Conservation (phyloP, 805 yeast genomes). For the Metschnikowia dekortorum region DNA sequence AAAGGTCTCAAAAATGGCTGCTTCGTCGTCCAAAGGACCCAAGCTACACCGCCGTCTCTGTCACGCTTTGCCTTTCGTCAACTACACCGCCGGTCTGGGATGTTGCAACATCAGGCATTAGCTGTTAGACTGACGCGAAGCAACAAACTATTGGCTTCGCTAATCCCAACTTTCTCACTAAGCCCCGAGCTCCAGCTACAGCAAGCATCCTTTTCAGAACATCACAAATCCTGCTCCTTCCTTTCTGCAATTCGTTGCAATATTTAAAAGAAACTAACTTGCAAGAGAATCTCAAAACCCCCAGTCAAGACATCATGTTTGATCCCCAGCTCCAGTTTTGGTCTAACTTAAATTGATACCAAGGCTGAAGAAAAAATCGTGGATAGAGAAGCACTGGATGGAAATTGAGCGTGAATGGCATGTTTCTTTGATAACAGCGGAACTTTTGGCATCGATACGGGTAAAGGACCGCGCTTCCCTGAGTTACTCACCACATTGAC, state of each 20-base stretch:
- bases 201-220: constrained; percentile 6
- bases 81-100: constrained; percentile 22
- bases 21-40: constrained; percentile 23
- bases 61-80: constrained; percentile 40
- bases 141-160: constrained; percentile 18
- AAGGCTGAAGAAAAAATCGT: constrained; percentile 74
- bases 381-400: constrained; percentile 80
- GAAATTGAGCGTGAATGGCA: constrained; percentile 67
- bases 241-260: constrained; percentile 78
- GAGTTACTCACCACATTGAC: constrained; percentile 75
- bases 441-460: constrained; percentile 12
- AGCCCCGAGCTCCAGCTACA: constrained; percentile 7
- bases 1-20: constrained; percentile 10
- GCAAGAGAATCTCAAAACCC: constrained; percentile 84
- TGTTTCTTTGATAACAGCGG: constrained; percentile 24
- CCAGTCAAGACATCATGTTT: constrained; percentile 88
- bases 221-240: constrained; percentile 31
- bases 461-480: constrained; percentile 48
- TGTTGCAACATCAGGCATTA: constrained; percentile 13
- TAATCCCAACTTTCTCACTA: constrained; percentile 5
- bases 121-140: constrained; percentile 10
- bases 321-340: constrained; percentile 91
- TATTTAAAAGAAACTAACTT: constrained; percentile 81
- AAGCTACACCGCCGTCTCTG: constrained; percentile 34
- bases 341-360: constrained; percentile 86